Conservation (phyloP, 2,329 filamentous ascomycete species). For the Aureobasidium mangrovei region DNA sequence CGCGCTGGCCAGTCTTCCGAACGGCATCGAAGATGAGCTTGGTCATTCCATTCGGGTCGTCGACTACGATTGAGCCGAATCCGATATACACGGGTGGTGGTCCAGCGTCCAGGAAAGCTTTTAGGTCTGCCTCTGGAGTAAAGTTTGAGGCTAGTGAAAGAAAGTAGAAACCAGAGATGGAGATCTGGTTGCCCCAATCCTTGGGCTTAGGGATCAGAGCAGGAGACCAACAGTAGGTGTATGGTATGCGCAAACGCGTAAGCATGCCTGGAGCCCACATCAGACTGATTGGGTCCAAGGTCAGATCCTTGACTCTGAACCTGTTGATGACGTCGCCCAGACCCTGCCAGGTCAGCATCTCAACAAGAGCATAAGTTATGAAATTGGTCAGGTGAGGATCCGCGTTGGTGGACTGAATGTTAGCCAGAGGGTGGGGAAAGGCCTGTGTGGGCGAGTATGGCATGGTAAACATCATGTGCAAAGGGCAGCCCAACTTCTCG, state of each 20-base stretch:
- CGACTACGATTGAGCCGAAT: conserved; percentile 75
- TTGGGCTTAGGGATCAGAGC: conserved; percentile 66
- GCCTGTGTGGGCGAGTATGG: conserved; percentile 80
- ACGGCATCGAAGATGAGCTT: conserved; percentile 64
- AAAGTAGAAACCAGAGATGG: conserved; percentile 70
- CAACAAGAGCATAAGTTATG: conserved; percentile 74
- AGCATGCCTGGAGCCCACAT: conserved; percentile 78
- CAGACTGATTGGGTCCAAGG: conserved; percentile 66
- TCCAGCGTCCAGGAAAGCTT: conserved; percentile 58
- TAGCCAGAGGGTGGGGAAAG: conserved; percentile 80
- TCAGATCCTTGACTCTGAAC: conserved; percentile 64
- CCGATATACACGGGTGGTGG: conserved; percentile 73
- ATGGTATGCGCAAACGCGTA: conserved; percentile 67
- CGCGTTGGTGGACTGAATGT: conserved; percentile 67
- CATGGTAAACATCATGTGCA: conserved; percentile 58
- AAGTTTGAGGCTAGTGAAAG: conserved; percentile 61
- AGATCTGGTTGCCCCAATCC: conserved; percentile 66
- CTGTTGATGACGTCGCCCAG: conserved; percentile 79
- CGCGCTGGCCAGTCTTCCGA: conserved; percentile 44
- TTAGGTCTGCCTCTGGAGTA: conserved; percentile 56
- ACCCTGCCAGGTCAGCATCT: conserved; percentile 89
- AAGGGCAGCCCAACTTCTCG: conserved; percentile 63
- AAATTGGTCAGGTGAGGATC: conserved; percentile 74
- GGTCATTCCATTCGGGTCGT: conserved; percentile 64
- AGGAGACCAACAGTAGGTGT: conserved; percentile 89